phyloP scores from a whole-genome alignment of 176 grass and related monocot species.

The Hordeum marinum region DNA sequence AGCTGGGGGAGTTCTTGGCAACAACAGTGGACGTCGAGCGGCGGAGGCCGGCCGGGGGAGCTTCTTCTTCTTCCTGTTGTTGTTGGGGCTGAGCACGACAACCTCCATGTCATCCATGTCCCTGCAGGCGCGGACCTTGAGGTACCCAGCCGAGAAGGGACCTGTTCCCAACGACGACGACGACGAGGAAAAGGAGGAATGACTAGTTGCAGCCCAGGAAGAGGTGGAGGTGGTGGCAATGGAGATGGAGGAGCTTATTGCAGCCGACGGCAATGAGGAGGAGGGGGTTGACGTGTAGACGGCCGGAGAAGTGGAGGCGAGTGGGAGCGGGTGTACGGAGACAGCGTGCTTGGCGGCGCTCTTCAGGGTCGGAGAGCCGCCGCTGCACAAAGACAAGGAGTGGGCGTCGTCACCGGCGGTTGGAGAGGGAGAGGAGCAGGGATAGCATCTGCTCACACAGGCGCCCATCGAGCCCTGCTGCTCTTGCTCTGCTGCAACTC shows the following conservation, averaged over 20 bases:
- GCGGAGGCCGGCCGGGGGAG: neutral
- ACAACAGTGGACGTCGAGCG: neutral
- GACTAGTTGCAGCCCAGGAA: neutral
- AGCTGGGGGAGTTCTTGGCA: neutral
- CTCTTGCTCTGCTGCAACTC: neutral
- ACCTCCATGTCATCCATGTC: neutral
- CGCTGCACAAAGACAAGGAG: neutral
- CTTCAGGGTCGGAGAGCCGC: neutral
- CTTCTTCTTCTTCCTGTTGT: neutral
- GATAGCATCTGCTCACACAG: neutral
- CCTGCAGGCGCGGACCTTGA: neutral
- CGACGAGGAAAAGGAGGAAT: neutral
- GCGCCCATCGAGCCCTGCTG: neutral
- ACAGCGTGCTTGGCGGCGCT: neutral
- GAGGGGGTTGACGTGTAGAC: neutral
- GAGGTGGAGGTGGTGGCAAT: neutral
- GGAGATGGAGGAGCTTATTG: neutral
- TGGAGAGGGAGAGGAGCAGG: neutral
- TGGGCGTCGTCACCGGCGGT: neutral
- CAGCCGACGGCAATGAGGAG: neutral
- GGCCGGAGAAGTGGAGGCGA: neutral
- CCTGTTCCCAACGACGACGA: neutral
- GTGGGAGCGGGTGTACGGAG: neutral
- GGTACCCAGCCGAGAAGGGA: neutral
- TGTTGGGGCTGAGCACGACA: neutral